Conservation (phyloP, 331 rosid genomes). For the Malus hybrid region DNA sequence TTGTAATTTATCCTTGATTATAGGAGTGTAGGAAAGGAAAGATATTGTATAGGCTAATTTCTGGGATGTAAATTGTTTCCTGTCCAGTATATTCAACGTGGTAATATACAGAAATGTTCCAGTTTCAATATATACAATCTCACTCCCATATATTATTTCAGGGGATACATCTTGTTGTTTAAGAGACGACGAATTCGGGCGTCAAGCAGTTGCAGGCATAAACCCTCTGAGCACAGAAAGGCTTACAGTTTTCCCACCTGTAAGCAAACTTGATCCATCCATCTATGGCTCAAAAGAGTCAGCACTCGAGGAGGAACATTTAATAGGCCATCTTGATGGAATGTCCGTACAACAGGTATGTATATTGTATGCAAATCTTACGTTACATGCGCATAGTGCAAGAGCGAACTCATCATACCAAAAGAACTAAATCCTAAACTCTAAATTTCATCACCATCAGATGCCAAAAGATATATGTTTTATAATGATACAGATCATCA, state of each 20-base stretch:
- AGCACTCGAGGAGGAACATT: constrained; percentile 22
- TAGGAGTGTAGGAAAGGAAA: too few relatives aligned
- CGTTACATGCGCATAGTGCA: not conserved
- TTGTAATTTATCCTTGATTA: too few relatives aligned
- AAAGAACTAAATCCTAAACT: too few relatives aligned
- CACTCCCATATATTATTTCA: not conserved
- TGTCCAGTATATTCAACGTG: too few relatives aligned
- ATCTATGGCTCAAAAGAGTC: constrained; percentile 34
- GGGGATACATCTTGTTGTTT: constrained; percentile 21
- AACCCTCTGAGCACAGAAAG: constrained; percentile 7
- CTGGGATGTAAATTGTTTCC: too few relatives aligned
- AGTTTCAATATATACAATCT: too few relatives aligned
- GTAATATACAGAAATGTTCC: too few relatives aligned
- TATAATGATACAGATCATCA: not conserved
- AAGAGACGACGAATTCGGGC: constrained; percentile 22
- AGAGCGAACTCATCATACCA: too few relatives aligned
- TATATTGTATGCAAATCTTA: not conserved
- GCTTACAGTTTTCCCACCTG: constrained; percentile 11
- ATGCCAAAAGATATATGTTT: not conserved
- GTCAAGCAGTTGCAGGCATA: constrained; percentile 22
- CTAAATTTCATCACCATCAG: not conserved
- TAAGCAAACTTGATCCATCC: constrained; percentile 25
- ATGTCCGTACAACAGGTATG: constrained; percentile 26
- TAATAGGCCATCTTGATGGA: constrained; percentile 20
- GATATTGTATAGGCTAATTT: too few relatives aligned